Base-by-base conservation (phyloP, 768 basidiomycete species). In the Mycena rosella region DNA sequence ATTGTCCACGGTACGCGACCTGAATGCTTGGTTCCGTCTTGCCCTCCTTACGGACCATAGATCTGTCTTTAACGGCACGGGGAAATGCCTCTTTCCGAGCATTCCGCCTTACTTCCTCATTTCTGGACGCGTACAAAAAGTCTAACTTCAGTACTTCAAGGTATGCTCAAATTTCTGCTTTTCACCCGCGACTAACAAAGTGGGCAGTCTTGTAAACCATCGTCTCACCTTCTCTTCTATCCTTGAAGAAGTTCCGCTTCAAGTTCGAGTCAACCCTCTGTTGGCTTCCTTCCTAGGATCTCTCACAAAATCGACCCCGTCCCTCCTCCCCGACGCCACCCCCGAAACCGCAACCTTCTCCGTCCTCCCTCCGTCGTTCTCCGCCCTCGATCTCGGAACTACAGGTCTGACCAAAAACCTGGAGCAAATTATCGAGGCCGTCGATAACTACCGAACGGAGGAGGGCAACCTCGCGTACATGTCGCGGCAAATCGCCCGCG, bases 381-480 rank as follows among this genome's bases (percentile, higher is more conserved):
- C 88, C 10, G 80, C 85, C 55, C 86, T 97, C 62, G 85, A 94
- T 81, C 86, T 94, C 54, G 91, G 92, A 36, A 87, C 87, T 29
- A 82, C 85, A 6, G 88, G 91, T 10, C 83, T 94, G 56, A 89
- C 92, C 60, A 86, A 86, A 76, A 93, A 93, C 77, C 80, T 97
- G 70, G 93, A 95, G 82, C 88, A 91, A 77, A 89, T 96, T 55
- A 89, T 94, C 67, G 95, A 97, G 78, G 89, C 91, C 0, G 83
- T 97, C 65, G 94, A 96, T 80, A 87, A 82, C 73, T 95, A 96
- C 81, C 89, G 91, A 74, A 94, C 93, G 60, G 96, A 98, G 79
- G 94, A 96, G 74, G 93, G 94, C 56, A 97, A 97, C 79, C 86
- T 96, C 70, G 95, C 92, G 59, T 98, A 95, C 83, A 82, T 95